Conservation (phyloP, 2,329 filamentous ascomycete genomes). For the Coccinonectria pachysandricola region DNA sequence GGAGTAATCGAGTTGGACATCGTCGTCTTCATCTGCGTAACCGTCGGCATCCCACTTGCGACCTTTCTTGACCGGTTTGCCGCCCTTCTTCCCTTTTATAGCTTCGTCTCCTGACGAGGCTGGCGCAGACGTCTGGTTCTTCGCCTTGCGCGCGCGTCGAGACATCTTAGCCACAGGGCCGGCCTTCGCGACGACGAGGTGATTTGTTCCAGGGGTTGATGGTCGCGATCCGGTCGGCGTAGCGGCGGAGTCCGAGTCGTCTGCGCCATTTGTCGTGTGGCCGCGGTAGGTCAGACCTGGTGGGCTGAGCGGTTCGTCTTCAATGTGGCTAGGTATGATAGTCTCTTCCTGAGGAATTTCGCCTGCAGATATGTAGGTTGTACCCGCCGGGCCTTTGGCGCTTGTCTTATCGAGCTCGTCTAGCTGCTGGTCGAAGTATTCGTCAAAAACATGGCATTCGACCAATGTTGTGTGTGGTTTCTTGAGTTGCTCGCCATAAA, state of each 20-base stretch:
- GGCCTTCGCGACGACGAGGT: slow-evolving; percentile 59
- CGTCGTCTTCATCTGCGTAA: slow-evolving; percentile 71
- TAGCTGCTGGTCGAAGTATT: slow-evolving; percentile 91
- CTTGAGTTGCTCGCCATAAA: slow-evolving; percentile 81
- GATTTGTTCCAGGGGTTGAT: slow-evolving; percentile 56
- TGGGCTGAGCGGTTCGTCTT: slow-evolving; percentile 17
- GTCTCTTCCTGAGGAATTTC: slow-evolving; percentile 24
- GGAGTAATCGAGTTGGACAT: slow-evolving; percentile 81
- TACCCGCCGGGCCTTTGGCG: slow-evolving; percentile 21
- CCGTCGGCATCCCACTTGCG: slow-evolving; percentile 91
- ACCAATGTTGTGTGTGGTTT: slow-evolving; percentile 68
- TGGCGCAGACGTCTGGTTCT: slow-evolving; percentile 55
- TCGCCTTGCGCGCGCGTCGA: slow-evolving; percentile 61
- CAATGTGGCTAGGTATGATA: slow-evolving; percentile 19
- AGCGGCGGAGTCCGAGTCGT: slow-evolving; percentile 29
- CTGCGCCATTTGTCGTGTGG: slow-evolving; percentile 25
- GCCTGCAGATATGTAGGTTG: slow-evolving; percentile 16
- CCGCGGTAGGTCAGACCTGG: slow-evolving; percentile 32
- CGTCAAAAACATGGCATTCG: slow-evolving; percentile 71
- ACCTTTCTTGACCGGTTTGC: slow-evolving; percentile 71
- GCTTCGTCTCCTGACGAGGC: slow-evolving; percentile 79
- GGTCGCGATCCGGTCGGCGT: slow-evolving; percentile 73
- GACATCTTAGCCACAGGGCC: slow-evolving; percentile 70
- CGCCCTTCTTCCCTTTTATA: slow-evolving; percentile 39
- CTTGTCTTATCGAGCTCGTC: slow-evolving; percentile 61